phyloP scores from a whole-genome alignment of 345 rosid species.

The Kandelia obovata region DNA sequence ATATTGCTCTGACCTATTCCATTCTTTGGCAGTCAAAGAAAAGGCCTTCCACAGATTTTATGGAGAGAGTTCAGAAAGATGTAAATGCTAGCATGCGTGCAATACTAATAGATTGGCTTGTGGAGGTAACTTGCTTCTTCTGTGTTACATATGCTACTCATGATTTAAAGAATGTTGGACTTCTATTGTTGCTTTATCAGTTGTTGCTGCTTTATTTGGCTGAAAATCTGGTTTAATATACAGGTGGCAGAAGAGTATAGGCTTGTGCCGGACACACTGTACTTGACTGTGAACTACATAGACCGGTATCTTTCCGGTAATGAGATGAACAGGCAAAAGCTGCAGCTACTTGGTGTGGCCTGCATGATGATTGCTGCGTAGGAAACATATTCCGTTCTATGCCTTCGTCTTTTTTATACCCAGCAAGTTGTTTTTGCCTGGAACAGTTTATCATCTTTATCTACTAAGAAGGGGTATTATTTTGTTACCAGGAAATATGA shows the following conservation, averaged over 20 bases:
- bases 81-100: slow-evolving; percentile 83
- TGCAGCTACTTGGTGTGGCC: slow-evolving; percentile 89
- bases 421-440: not conserved
- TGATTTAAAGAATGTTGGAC: not conserved
- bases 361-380: slow-evolving; percentile 97
- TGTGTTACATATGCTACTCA: no score
- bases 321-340: slow-evolving; percentile 62
- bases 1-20: not conserved
- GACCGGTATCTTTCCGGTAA: slow-evolving; percentile 93
- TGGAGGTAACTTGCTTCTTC: slow-evolving; percentile 54
- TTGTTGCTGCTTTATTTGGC: slow-evolving; percentile 1
- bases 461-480: slow-evolving; percentile 13
- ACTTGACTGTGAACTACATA: slow-evolving; percentile 77
- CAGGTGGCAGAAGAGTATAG: slow-evolving; percentile 98
- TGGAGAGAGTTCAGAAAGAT: slow-evolving; percentile 80
- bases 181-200: not conserved
- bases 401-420: not conserved
- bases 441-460: not conserved
- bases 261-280: slow-evolving; percentile 84
- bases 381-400: slow-evolving; percentile 22
- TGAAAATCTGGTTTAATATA: slow-evolving; percentile 19
- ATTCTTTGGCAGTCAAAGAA: slow-evolving; percentile 51
- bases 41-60: slow-evolving; percentile 69
- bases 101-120: slow-evolving; percentile 91
- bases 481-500: slow-evolving; percentile 70